Conservation (phyloP, 2,329 filamentous ascomycete species). For the Dactylonectria estremocensis region DNA sequence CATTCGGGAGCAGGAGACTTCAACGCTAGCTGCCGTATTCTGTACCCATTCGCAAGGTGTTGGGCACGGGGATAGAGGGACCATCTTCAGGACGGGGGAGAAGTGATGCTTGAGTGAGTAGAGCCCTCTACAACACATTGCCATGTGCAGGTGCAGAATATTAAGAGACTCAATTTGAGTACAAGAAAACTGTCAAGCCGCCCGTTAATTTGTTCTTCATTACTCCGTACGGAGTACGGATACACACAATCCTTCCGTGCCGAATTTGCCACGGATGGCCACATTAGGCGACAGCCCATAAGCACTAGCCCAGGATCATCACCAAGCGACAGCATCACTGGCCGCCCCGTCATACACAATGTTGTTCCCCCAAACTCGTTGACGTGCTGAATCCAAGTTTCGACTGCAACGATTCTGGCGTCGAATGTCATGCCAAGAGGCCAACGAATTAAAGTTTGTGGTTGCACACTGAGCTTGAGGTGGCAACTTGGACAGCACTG, state of each 20-base stretch:
- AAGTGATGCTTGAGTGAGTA: too few relatives aligned
- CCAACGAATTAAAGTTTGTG: conserved; percentile 23
- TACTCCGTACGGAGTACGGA: too few relatives aligned
- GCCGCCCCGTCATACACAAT: neutral
- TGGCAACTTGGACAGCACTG: conserved; percentile 1
- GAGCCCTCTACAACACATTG: too few relatives aligned
- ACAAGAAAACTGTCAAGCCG: too few relatives aligned
- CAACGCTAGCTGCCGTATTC: too few relatives aligned
- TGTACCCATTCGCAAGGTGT: too few relatives aligned
- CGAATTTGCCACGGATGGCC: neutral
- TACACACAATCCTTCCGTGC: neutral
- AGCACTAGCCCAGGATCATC: neutral
- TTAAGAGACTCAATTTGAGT: too few relatives aligned
- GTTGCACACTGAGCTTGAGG: conserved; percentile 24
- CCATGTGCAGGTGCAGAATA: too few relatives aligned
- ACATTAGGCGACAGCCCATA: neutral
- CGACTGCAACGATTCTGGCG: neutral
- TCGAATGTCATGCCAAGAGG: neutral
- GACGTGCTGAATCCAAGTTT: neutral
- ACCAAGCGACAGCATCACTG: neutral
- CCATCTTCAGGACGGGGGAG: too few relatives aligned
- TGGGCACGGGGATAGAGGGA: too few relatives aligned
- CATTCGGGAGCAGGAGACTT: too few relatives aligned
- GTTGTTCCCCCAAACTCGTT: neutral
- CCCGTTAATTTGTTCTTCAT: too few relatives aligned